Conservation (phyloP, 352 stramenopile genomes). For the Phytophthora citrophthora region DNA sequence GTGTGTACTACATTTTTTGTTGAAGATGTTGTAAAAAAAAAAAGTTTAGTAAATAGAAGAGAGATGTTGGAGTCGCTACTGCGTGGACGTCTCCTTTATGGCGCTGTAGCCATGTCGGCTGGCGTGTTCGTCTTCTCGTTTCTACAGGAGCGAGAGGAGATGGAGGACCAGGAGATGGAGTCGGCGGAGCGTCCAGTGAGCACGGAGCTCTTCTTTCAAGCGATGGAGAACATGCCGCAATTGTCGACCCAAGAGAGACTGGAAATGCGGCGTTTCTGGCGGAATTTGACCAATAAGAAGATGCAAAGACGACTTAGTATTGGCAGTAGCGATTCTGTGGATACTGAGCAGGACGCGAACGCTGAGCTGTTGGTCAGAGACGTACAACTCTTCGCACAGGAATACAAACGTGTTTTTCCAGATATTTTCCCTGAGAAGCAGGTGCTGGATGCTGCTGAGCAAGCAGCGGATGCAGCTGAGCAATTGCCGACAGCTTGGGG, state of each 20-base stretch:
- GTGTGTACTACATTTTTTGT: neutral
- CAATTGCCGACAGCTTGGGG: constrained; percentile 49
- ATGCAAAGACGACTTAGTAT: constrained; percentile 19
- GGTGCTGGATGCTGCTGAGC: constrained; percentile 60
- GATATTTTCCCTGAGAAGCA: constrained; percentile 78
- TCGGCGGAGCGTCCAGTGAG: constrained; percentile 59
- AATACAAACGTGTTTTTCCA: constrained; percentile 85
- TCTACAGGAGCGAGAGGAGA: constrained; percentile 80
- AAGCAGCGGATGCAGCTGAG: constrained; percentile 46
- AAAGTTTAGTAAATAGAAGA: too few relatives aligned
- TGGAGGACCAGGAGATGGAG: constrained; percentile 64
- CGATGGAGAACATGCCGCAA: constrained; percentile 60
- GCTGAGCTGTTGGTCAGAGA: constrained; percentile 57
- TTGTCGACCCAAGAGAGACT: constrained; percentile 65
- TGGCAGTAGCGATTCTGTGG: constrained; percentile 2
- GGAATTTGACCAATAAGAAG: constrained; percentile 68
- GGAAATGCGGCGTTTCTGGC: constrained; percentile 83
- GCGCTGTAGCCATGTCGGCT: constrained; percentile 80
- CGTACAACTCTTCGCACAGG: constrained; percentile 76
- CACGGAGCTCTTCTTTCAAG: constrained; percentile 67
- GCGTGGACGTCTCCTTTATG: constrained; percentile 69
- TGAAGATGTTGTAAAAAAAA: too few relatives aligned
- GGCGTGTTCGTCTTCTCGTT: constrained; percentile 81
- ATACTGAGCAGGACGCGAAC: neutral
- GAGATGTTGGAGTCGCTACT: constrained; percentile 45